phyloP scores from a whole-genome alignment of 345 rosid genomes.

The Pelargonium nanum region DNA sequence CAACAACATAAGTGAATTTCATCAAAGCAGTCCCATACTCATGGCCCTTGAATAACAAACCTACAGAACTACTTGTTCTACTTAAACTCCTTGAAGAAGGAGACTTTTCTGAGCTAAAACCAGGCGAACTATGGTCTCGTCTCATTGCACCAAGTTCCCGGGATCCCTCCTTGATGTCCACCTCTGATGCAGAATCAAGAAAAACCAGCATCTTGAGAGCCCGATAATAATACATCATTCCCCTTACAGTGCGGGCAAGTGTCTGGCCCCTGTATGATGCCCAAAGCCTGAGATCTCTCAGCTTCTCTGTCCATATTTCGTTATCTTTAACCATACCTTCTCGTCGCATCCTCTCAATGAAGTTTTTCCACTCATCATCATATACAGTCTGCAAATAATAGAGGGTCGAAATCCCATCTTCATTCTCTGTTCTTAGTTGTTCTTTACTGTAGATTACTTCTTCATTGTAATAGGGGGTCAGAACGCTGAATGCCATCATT shows the following conservation, averaged over 20 bases:
- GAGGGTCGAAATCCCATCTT: constrained; percentile 76
- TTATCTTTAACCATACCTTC: constrained; percentile 56
- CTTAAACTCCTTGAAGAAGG: constrained; percentile 39
- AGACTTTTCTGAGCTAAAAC: constrained; percentile 25
- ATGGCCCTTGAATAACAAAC: constrained; percentile 50
- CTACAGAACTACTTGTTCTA: constrained; percentile 44
- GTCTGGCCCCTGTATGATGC: constrained; percentile 95
- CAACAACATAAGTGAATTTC: constrained; percentile 82
- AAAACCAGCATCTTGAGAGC: constrained; percentile 86
- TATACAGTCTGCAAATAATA: constrained; percentile 81
- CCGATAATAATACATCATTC: constrained; percentile 94
- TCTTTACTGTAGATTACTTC: constrained; percentile 77
- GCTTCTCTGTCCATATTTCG: constrained; percentile 53
- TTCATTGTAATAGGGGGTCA: constrained; percentile 85
- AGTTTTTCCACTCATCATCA: constrained; percentile 81
- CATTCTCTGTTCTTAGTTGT: constrained; percentile 71
- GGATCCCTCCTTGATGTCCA: constrained; percentile 62
- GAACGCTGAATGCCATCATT: constrained; percentile 83
- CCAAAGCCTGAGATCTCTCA: constrained; percentile 85
- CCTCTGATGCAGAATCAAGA: constrained; percentile 85
- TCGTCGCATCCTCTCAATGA: constrained; percentile 71
- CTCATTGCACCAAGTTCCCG: constrained; percentile 61
- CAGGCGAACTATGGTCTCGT: constrained; percentile 25
- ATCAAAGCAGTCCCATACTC: constrained; percentile 61
- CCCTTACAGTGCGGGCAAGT: constrained; percentile 76